Conservation (phyloP, 2,329 filamentous ascomycete species). For the Fusarium sp. region DNA sequence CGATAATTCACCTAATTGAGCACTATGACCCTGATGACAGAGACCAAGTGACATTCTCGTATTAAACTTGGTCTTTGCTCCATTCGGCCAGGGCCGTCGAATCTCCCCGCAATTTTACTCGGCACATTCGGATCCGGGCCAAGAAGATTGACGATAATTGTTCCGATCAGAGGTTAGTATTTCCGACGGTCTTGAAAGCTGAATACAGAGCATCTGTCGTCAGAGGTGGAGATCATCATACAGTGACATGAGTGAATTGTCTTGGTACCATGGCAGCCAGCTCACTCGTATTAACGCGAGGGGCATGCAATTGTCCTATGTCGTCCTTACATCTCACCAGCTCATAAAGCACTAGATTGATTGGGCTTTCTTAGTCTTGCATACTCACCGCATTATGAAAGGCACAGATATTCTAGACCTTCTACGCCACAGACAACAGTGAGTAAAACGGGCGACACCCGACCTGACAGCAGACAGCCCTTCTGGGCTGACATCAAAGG, state of each 20-base stretch:
- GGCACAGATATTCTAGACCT: constrained; percentile 6
- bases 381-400: constrained; percentile 6
- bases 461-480: constrained; percentile 4
- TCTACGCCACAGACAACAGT: neutral
- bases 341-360: too few species aligned
- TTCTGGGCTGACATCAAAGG: constrained; percentile 23
- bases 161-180: neutral
- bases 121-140: neutral
- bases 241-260: neutral
- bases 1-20: neutral
- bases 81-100: neutral
- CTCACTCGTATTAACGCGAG: neutral
- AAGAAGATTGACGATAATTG: constrained; percentile 3
- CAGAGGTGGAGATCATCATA: constrained; percentile 6
- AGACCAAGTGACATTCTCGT: constrained; percentile 10
- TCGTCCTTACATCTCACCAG: too few species aligned
- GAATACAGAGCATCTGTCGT: neutral
- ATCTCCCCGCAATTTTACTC: constrained; percentile 21
- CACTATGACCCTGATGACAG: too few species aligned
- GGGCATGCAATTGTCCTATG: neutral
- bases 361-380: neutral
- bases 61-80: neutral
- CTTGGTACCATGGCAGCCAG: neutral
- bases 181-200: neutral
- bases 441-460: neutral